Evolutionary conservation across 1,284 basidiomycete genomes (phyloP).

Genomic region (Polyporus tsugae): DNA sequence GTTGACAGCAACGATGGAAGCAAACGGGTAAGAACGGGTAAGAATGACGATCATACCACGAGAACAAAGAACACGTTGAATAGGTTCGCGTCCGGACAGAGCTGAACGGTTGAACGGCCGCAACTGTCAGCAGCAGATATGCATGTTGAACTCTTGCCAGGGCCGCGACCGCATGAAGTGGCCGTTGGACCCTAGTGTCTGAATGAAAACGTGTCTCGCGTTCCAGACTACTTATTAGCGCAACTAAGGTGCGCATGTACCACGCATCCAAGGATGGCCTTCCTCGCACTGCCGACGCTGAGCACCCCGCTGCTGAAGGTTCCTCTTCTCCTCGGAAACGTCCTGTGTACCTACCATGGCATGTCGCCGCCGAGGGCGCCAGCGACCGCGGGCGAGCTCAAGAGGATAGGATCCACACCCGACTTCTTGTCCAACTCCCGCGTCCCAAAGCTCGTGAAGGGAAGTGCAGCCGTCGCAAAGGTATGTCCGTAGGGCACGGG

Average conservation of each 20-base stretch:
- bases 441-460: not conserved
- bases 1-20: not conserved
- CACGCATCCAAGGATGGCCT: not conserved
- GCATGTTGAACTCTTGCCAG: too few species aligned
- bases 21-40: not conserved
- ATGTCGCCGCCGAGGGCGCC: not conserved
- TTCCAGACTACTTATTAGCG: not conserved
- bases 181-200: not conserved
- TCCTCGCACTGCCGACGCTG: not conserved
- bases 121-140: too few species aligned
- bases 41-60: not conserved
- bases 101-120: not conserved
- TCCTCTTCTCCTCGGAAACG: not conserved
- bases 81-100: not conserved
- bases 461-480: not conserved
- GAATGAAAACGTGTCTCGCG: not conserved
- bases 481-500: not conserved
- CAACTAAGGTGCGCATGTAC: not conserved
- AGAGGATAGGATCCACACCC: not conserved
- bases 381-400: not conserved
- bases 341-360: not conserved
- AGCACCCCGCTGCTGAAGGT: constrained; percentile 3
- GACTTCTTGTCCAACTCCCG: constrained; percentile 5
- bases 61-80: not conserved
- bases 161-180: too few species aligned